Evolutionary conservation across 164 flowering plant species (phyloP), one percentile per base, ranked within the genome.

Genomic region (Umbellularia californica): DNA sequence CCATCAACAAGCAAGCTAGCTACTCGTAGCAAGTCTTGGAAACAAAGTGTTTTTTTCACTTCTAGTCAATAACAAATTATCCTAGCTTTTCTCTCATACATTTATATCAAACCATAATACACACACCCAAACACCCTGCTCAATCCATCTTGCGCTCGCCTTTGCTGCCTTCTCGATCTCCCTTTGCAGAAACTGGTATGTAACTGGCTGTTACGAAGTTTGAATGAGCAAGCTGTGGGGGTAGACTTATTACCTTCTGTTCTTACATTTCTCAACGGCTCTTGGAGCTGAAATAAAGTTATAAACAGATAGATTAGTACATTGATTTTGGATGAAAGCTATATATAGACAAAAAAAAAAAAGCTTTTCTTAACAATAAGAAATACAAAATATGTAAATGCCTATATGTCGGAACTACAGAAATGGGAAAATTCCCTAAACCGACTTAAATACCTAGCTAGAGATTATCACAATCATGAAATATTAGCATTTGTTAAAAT

Each of bases 231-330:
- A 75, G 70, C 64, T 70, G 71, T 25, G 22, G 51, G 72, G 62
- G 72, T 70, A 50, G 72, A 19, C 35, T n/a, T 52, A 75, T 84
- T 80, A 88, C 80, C 81, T 80, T 84, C 92, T 86, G 89, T 81
- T 90, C 85, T 88, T 90, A 85, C 94, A 86, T 74, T 88, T 90
- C 80, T 87, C 92, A 80, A 90, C 83, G 12, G 92, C 90, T 73
- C 89, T 88, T 74, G 92, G 94, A 63, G 94, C 94, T 90, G 91
- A 75, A 85, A 72, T 75, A n/a, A n/a, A 23, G 2, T 24, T 19
- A 52, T 11, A 24, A 51, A 25, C 15, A n/a, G 23, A 64, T 50
- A 10, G 71, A 19, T 74, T 14, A 35, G 65, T 69, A 65, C 65
- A 13, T 25, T 64, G 17, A 25, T 64, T 64, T 64, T 64, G 60